Evolutionary conservation across 768 basidiomycete species (phyloP).

Genomic region (Lactarius akahatsu): DNA sequence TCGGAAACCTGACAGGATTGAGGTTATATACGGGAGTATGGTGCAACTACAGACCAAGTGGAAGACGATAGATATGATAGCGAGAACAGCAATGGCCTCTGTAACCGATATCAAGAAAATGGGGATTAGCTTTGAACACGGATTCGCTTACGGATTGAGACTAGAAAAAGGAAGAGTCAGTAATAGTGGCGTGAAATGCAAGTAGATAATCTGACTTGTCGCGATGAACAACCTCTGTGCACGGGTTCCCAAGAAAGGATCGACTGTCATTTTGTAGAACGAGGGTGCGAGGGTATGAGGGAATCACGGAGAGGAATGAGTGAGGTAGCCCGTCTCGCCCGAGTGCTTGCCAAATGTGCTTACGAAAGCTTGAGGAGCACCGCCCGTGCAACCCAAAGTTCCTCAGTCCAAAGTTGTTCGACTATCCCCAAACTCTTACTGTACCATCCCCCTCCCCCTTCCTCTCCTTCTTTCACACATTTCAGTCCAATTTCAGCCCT

Average conservation of each 20-base stretch:
- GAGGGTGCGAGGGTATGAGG: conserved; percentile 11
- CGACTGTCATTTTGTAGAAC: conserved; percentile 56
- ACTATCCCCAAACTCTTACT: conserved; percentile 37
- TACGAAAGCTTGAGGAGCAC: conserved; percentile 35
- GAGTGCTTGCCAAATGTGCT: not conserved
- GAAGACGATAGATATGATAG: conserved; percentile 73
- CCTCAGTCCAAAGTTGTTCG: conserved; percentile 60
- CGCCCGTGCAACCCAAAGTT: conserved; percentile 48
- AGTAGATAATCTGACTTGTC: conserved; percentile 48
- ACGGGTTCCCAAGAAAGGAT: conserved; percentile 68
- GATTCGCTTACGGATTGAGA: conserved; percentile 56
- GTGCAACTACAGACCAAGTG: conserved; percentile 47
- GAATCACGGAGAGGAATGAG: conserved; percentile 3
- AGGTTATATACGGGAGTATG: conserved; percentile 12
- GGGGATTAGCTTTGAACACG: not conserved
- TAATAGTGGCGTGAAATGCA: not conserved
- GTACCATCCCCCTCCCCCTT: conserved; percentile 20
- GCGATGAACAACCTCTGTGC: conserved; percentile 71
- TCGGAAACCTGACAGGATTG: conserved; percentile 47
- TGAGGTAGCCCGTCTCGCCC: not conserved
- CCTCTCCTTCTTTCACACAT: conserved; percentile 34
- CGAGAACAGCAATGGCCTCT: conserved; percentile 77
- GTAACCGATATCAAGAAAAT: conserved; percentile 18
- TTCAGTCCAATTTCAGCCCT: conserved; percentile 53
- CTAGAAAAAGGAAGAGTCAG: conserved; percentile 35